Evolutionary conservation across 441 rosid genomes (phyloP).

Genomic region (Erodium moschatum): DNA sequence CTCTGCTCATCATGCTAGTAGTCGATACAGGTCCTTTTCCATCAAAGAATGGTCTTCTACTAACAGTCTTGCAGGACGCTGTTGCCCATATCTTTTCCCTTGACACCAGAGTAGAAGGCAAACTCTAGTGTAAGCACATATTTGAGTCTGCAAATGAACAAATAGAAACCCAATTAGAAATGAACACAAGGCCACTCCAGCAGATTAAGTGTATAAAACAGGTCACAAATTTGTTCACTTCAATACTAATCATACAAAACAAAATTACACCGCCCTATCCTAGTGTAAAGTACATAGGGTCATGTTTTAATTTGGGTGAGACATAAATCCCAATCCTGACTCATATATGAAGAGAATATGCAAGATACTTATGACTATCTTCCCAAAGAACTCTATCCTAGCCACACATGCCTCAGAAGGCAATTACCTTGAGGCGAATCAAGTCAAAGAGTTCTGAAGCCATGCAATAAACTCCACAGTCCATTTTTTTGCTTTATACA

Average conservation of each 20-base stretch:
- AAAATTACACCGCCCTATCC: too few relatives aligned
- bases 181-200: neutral
- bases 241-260: too few relatives aligned
- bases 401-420: slow-evolving; percentile 21
- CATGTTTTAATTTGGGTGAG: too few relatives aligned
- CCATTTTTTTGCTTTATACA: slow-evolving; percentile 16
- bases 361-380: neutral
- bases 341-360: neutral
- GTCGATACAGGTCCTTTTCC: slow-evolving; percentile 23
- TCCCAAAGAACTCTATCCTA: slow-evolving; percentile 5
- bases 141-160: slow-evolving; percentile 21
- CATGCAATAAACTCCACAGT: slow-evolving; percentile 22
- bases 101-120: slow-evolving; percentile 22
- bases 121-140: slow-evolving; percentile 23
- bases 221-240: neutral
- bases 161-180: slow-evolving; percentile 14
- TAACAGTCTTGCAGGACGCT: slow-evolving; percentile 26
- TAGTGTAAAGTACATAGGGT: too few relatives aligned
- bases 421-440: slow-evolving; percentile 27
- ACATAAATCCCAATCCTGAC: too few relatives aligned
- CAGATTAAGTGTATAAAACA: neutral
- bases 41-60: slow-evolving; percentile 24
- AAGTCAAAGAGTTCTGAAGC: slow-evolving; percentile 17
- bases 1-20: slow-evolving; percentile 33
- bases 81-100: slow-evolving; percentile 25